Conservation (phyloP, 129 eudicot genomes). For the Erigeron canadensis region DNA sequence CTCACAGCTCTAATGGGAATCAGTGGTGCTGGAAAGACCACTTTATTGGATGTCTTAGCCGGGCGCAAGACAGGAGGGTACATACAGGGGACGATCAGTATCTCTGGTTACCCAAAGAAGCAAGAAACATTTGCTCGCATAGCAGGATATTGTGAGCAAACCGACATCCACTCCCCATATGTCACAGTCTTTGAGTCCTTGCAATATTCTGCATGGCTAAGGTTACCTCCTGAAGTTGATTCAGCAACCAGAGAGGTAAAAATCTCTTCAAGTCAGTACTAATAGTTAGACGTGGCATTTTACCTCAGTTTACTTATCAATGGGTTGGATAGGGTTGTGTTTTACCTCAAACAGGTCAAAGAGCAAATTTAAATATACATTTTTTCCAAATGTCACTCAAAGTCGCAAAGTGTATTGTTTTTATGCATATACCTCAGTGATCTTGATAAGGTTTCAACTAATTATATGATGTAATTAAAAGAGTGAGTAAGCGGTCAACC, state of each 20-base stretch:
- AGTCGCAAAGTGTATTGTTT: too few relatives aligned
- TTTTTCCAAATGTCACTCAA: too few relatives aligned
- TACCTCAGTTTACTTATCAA: background rate
- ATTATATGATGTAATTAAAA: too few relatives aligned
- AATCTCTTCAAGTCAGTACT: background rate
- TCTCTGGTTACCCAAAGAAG: constrained; percentile 83
- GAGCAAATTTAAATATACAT: too few relatives aligned
- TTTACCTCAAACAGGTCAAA: background rate
- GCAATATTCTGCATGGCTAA: constrained; percentile 82
- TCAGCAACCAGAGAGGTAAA: constrained; percentile 53
- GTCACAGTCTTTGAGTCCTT: constrained; percentile 75
- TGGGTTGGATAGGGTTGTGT: background rate
- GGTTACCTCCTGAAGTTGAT: constrained; percentile 75
- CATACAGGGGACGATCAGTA: constrained; percentile 60
- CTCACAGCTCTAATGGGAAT: constrained; percentile 89
- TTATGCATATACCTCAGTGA: too few relatives aligned
- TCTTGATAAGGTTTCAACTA: too few relatives aligned
- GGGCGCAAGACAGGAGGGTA: constrained; percentile 92
- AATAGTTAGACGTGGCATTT: background rate
- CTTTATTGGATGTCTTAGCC: constrained; percentile 83
- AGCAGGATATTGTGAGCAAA: constrained; percentile 91
- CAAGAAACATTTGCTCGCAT: constrained; percentile 94
- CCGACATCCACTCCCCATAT: constrained; percentile 89
- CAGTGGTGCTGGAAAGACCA: constrained; percentile 96
- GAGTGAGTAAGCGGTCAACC: too few relatives aligned